Conservation (phyloP, 2,329 filamentous ascomycete species). For the Sarocladium kiliense region DNA sequence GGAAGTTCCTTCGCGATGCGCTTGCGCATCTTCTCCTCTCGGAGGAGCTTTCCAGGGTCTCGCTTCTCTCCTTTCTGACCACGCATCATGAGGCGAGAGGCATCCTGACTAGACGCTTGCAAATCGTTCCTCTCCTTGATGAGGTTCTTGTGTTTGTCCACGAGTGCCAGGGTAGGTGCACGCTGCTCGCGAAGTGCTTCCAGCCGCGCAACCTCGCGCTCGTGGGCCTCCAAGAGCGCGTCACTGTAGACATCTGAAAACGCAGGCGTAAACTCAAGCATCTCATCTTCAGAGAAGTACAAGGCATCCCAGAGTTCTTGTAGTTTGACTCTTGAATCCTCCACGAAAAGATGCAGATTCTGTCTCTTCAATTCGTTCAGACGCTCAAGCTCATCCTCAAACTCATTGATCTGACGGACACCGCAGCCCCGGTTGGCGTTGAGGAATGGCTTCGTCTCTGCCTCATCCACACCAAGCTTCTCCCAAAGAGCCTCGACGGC, state of each 20-base stretch:
- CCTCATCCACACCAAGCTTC: constrained; percentile 76
- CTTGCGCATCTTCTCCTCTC: constrained; percentile 99
- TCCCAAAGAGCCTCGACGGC: constrained; percentile 88
- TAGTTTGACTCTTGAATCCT: constrained; percentile 83
- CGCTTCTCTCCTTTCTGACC: constrained; percentile 91
- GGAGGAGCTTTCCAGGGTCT: constrained; percentile 86
- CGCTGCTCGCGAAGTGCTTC: constrained; percentile 83
- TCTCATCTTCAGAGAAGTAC: constrained; percentile 96
- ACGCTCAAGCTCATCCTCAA: constrained; percentile 81
- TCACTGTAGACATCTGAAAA: constrained; percentile 98
- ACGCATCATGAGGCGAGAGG: constrained; percentile 85
- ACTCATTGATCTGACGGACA: constrained; percentile 88
- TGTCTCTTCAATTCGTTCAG: constrained; percentile 91
- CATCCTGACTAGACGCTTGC: constrained; percentile 86
- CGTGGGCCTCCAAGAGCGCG: constrained; percentile 88
- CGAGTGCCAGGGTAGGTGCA: constrained; percentile 71
- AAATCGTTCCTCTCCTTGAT: constrained; percentile 84
- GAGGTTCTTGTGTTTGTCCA: constrained; percentile 78
- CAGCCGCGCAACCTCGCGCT: constrained; percentile 79
- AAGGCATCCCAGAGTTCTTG: constrained; percentile 94
- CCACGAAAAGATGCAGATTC: constrained; percentile 92
- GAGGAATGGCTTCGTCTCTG: constrained; percentile 79
- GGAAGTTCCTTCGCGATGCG: constrained; percentile 93
- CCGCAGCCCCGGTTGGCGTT: constrained; percentile 87
- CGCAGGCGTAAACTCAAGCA: constrained; percentile 95